Conservation (phyloP, 371 early-diverging fungal species). For the Rhizopus delemar region DNA sequence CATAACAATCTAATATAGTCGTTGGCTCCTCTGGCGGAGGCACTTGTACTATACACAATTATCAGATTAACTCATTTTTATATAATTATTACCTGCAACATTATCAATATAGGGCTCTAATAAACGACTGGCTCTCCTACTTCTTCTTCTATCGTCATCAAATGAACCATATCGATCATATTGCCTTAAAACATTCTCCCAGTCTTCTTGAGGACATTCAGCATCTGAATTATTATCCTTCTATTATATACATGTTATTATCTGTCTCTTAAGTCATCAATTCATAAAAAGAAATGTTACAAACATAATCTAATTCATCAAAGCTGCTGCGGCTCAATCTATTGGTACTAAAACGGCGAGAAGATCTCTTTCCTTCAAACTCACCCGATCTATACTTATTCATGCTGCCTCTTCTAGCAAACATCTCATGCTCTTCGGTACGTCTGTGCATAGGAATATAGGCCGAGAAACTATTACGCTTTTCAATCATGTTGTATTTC, state of each 20-base stretch:
- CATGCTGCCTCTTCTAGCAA: background rate
- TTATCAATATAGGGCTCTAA: slow-evolving; percentile 40
- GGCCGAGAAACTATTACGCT: slow-evolving; percentile 18
- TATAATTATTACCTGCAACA: slow-evolving; percentile 34
- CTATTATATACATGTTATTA: too few species aligned
- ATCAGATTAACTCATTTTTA: background rate
- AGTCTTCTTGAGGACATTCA: slow-evolving; percentile 38
- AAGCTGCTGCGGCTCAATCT: slow-evolving; percentile 20
- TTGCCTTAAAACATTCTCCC: slow-evolving; percentile 48
- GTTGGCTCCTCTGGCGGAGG: slow-evolving; percentile 42
- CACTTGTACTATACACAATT: background rate
- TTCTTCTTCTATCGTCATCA: slow-evolving; percentile 28
- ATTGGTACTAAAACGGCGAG: slow-evolving; percentile 5
- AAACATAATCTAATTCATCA: background rate
- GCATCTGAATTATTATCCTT: slow-evolving; percentile 8
- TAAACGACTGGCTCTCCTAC: slow-evolving; percentile 42
- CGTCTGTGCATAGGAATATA: slow-evolving; percentile 39
- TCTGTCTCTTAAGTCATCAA: too few species aligned
- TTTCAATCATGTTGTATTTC: background rate
- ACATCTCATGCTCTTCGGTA: slow-evolving; percentile 3
- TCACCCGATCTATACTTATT: background rate
- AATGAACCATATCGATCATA: slow-evolving; percentile 45
- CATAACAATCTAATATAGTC: slow-evolving; percentile 51
- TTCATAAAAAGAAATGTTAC: background rate
- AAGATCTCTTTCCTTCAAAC: background rate